Conservation (phyloP, 352 stramenopile genomes). For the Peronospora tabacina region DNA sequence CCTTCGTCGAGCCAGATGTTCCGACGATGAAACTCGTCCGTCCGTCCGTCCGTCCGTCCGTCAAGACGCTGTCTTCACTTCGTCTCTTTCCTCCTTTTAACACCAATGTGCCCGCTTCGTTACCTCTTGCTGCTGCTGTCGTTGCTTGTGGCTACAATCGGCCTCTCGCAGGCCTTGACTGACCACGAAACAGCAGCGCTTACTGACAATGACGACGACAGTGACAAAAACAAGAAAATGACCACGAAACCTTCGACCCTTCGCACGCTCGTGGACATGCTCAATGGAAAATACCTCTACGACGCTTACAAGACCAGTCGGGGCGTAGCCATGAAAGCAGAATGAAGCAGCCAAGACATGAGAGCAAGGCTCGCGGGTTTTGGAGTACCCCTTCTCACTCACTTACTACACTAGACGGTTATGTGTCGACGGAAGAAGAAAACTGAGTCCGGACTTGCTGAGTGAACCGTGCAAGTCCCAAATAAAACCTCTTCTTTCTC, state of each 20-base stretch:
- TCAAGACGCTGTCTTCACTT: no score
- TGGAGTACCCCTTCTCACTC: no score
- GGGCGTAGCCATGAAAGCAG: conserved; percentile 41
- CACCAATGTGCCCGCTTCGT: conserved; percentile 68
- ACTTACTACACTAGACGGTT: no score
- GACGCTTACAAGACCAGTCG: conserved; percentile 68
- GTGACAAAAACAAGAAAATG: conserved; percentile 28
- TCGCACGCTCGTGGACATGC: conserved; percentile 79
- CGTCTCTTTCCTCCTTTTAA: background rate
- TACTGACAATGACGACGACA: conserved; percentile 50
- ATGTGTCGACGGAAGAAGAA: no score
- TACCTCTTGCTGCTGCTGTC: conserved; percentile 83
- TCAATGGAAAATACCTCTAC: conserved; percentile 85
- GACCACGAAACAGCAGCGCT: conserved; percentile 57
- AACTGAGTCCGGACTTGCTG: no score
- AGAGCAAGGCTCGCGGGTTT: no score
- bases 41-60: no score
- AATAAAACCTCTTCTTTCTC: no score
- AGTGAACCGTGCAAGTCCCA: no score
- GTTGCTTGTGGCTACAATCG: conserved; percentile 79
- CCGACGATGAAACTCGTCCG: no score
- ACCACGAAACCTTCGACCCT: conserved; percentile 42
- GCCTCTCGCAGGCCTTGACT: conserved; percentile 66
- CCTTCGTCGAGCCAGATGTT: no score
- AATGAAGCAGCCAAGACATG: conserved; percentile 16